Conservation (phyloP, 1,284 basidiomycete genomes). For the Anthracocystis setariae region DNA sequence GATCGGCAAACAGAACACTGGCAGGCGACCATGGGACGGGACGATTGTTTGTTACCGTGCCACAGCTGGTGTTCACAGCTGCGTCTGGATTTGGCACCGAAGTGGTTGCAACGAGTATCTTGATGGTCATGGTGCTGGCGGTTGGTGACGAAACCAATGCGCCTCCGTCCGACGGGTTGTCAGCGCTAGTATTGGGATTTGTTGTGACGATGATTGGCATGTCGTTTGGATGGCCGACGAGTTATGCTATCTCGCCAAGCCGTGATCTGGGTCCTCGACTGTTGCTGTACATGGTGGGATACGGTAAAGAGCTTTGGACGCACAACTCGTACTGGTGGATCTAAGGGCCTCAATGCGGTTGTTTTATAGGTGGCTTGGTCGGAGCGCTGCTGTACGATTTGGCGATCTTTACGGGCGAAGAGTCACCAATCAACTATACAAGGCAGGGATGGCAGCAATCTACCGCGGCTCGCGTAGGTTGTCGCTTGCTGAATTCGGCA, state of each 20-base stretch:
- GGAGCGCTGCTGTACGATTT: conserved; percentile 68
- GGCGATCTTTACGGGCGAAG: conserved; percentile 66
- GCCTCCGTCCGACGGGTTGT: conserved; percentile 71
- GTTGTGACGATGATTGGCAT: conserved; percentile 73
- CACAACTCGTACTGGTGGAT: conserved; percentile 78
- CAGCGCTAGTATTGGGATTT: conserved; percentile 73
- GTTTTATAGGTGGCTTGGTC: conserved; percentile 63
- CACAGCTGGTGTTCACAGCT: conserved; percentile 37
- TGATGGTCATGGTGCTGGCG: conserved; percentile 51
- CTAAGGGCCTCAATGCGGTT: conserved; percentile 73
- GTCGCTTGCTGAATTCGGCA: conserved; percentile 16
- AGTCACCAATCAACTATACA: conserved; percentile 62
- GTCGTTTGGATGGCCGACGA: conserved; percentile 74
- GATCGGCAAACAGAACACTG: conserved; percentile 74
- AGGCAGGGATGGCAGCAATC: conserved; percentile 33
- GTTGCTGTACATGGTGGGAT: conserved; percentile 74
- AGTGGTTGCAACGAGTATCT: conserved; percentile 52
- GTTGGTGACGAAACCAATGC: conserved; percentile 68
- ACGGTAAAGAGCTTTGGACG: conserved; percentile 70
- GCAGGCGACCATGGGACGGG: conserved; percentile 71
- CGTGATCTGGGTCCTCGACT: conserved; percentile 76
- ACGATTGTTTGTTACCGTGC: conserved; percentile 79
- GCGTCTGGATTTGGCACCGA: conserved; percentile 42
- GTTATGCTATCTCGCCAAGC: conserved; percentile 75
- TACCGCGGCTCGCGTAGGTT: conserved; percentile 17